A percentile compares a stretch with the other conserved stretches of the same genome.
Evolutionary conservation across 345 rosid genomes (phyloP).

Genomic region (Rubroshorea leprosula): DNA sequence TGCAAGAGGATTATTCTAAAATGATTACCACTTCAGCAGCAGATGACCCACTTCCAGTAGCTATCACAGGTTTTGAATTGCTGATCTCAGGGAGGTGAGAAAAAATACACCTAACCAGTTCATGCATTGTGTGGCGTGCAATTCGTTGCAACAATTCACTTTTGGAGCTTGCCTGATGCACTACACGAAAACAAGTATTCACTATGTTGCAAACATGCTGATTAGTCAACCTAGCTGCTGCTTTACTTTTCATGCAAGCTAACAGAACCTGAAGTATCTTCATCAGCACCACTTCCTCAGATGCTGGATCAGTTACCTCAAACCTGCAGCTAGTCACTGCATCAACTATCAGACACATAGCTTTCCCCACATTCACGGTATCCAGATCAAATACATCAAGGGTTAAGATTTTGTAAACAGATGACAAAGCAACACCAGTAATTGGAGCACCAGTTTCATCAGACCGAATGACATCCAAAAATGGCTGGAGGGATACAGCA

Average conservation of each 20-base stretch:
- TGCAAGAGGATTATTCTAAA: neutral
- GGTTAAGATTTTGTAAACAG: constrained; percentile 65
- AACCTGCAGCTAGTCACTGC: constrained; percentile 67
- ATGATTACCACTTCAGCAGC: constrained; percentile 32
- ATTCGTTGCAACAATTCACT: constrained; percentile 72
- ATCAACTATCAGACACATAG: constrained; percentile 61
- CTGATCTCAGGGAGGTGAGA: constrained; percentile 49
- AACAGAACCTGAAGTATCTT: constrained; percentile 80
- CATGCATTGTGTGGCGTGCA: constrained; percentile 73
- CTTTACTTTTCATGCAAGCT: constrained; percentile 74
- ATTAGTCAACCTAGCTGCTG: constrained; percentile 54
- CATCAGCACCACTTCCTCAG: constrained; percentile 75
- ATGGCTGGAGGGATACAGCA: constrained; percentile 51
- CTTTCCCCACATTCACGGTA: constrained; percentile 53
- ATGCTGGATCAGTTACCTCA: constrained; percentile 70
- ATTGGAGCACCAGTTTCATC: constrained; percentile 82
- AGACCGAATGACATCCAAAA: constrained; percentile 64
- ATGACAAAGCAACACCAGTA: constrained; percentile 73
- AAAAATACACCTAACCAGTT: constrained; percentile 64
- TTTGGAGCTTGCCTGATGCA: constrained; percentile 66
- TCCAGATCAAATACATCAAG: constrained; percentile 52
- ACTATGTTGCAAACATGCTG: constrained; percentile 64
- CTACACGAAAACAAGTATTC: constrained; percentile 66
- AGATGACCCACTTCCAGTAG: constrained; percentile 18
- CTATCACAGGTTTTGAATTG: constrained; percentile 14